A percentile compares a stretch with the other conserved stretches of the same genome.
These are phyloP conservation scores for Saturnispora kantuleensis DNA, from an alignment of 805 yeast genomes.

Conservation along the genomic window DNA sequence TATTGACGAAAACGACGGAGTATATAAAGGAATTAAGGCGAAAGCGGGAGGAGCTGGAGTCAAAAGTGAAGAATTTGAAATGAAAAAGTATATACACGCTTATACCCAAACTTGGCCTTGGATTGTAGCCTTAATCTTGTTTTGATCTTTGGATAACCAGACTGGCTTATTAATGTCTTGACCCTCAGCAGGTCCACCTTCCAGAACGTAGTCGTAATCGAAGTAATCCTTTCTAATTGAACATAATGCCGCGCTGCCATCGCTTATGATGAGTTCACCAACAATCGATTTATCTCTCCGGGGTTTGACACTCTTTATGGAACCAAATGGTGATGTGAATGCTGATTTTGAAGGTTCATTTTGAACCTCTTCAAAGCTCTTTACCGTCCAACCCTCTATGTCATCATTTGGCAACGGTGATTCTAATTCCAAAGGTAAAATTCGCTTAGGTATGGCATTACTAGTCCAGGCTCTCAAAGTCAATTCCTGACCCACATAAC, in stretches of 20 bases:
- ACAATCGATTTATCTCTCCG: constrained; percentile 31
- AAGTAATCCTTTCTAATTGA: constrained; percentile 36
- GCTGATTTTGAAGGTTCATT: not conserved
- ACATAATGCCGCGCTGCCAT: constrained; percentile 59
- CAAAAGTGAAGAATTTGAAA: not conserved
- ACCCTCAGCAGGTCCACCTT: not conserved
- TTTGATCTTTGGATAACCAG: constrained; percentile 2
- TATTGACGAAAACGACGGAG: constrained; percentile 48
- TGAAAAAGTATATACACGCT: not conserved
- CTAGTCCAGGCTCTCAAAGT: constrained; percentile 80
- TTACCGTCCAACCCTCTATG: constrained; percentile 5
- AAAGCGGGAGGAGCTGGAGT: constrained; percentile 10
- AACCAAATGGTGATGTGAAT: constrained; percentile 9
- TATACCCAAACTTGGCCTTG: constrained; percentile 9
- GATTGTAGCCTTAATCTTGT: constrained; percentile 2
- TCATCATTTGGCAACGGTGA: constrained; percentile 8
- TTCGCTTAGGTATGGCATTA: constrained; percentile 74
- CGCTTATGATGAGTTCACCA: constrained; percentile 50
- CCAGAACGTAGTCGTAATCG: constrained; percentile 13
- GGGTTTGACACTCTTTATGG: constrained; percentile 6
- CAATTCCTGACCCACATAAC: constrained; percentile 93
- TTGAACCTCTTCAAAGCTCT: constrained; percentile 1
- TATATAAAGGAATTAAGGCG: constrained; percentile 36
- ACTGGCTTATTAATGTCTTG: not conserved
- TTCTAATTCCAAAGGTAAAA: constrained; percentile 54